phyloP scores from a whole-genome alignment of 257 asterid species.

The Plectranthus barbatus region DNA sequence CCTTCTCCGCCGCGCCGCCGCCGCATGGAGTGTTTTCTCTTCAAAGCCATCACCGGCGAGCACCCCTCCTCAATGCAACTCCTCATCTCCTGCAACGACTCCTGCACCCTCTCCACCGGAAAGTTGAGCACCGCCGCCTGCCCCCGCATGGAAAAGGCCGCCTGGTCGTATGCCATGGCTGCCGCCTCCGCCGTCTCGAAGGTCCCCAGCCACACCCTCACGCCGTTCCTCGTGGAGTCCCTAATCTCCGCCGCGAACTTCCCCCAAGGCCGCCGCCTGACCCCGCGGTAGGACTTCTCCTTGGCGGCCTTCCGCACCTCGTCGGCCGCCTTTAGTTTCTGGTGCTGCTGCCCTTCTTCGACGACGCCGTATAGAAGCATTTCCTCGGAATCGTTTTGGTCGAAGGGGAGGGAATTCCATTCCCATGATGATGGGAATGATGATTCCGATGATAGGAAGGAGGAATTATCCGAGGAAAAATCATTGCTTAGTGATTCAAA shows the following conservation, averaged over 20 bases:
- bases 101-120: slow-evolving; percentile 56
- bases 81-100: slow-evolving; percentile 47
- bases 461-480: slow-evolving; percentile 12
- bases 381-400: slow-evolving; percentile 35
- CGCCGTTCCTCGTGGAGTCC: slow-evolving; percentile 77
- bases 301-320: no score
- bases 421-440: slow-evolving; percentile 16
- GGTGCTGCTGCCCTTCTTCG: slow-evolving; percentile 16
- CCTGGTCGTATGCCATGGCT: slow-evolving; percentile 87
- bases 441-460: slow-evolving; percentile 19
- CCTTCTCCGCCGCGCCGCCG: slow-evolving; percentile 12
- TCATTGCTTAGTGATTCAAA: slow-evolving; percentile 6
- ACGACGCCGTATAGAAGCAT: slow-evolving; percentile 32
- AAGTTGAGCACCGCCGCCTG: slow-evolving; percentile 53
- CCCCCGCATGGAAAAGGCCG: slow-evolving; percentile 70
- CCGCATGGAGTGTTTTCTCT: slow-evolving; percentile 57
- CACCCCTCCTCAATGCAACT: slow-evolving; percentile 30
- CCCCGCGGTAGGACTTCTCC: slow-evolving; percentile 53
- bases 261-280: no score
- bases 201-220: slow-evolving; percentile 82
- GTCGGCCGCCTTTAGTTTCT: background rate
- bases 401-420: slow-evolving; percentile 30
- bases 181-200: no score
- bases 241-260: no score
- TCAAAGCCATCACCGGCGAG: slow-evolving; percentile 72